Evolutionary conservation across 257 asterid species (phyloP), one percentile per base, ranked within the genome.

Genomic region (Lycium barbarum): DNA sequence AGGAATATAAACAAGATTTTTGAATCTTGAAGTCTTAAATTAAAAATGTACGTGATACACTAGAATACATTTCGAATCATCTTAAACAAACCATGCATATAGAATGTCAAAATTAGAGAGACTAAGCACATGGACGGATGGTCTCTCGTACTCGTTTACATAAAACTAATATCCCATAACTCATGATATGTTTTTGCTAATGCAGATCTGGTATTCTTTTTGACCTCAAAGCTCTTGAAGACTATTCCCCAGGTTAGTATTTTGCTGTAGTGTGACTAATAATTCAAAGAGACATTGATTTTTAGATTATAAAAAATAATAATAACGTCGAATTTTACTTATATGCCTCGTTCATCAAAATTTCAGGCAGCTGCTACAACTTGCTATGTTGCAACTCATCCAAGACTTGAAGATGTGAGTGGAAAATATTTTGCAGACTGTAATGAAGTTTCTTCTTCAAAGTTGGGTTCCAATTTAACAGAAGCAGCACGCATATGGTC

Each of bases 351-450:
- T n/a, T 59, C 22, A 8, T 12, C 0, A 7, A 82, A 33, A 3
- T 73, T 80, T 15, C 92, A 95, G 99, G 99, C 99, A 33, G 99
- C 99, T 78, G 98, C 97, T 0, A 96, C 99, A 3, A 95, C 97
- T 38, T 96, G 99, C 86, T 96, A 95, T 59, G 97, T 93, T 7
- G 97, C 98, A 7, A 96, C 98, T 10, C 83, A 93, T 85, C 97
- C 97, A 0, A 89, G 92, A 38, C 83, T 95, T 22, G 88, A 5
- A 72, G 87, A 91, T 67, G 92, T 91, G 53, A 93, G 88, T 6
- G 98, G 99, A 18, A 93, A 93, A 85, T 97, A 97, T 83, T 97
- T 85, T 84, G 92, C 96, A 1, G 99, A 97, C 88, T 95, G 98
- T 84, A 97, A 97, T 26, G 99, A 97, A 83, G 91, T 93, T 78